These are phyloP conservation scores for Leptographium radiaticola DNA, from an alignment of 2,329 filamentous ascomycete species.

Conservation along the genomic window DNA sequence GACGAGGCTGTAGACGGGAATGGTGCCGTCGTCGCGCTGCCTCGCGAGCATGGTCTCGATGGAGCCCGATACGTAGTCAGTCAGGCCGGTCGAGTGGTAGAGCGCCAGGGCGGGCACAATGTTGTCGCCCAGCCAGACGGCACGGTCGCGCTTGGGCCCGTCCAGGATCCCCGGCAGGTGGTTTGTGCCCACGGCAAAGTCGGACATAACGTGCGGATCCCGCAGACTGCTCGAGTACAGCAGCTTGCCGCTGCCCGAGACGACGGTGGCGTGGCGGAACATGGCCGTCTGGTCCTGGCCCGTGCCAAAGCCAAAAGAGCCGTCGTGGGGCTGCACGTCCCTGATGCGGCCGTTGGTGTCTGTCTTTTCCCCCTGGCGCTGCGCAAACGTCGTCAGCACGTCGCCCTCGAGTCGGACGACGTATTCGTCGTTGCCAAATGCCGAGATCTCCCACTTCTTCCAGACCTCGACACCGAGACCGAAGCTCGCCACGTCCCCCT, in stretches of 20 bases:
- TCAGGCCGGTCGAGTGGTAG: neutral
- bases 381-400: neutral
- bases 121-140: conserved; percentile 8
- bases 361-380: neutral
- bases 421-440: neutral
- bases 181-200: neutral
- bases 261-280: neutral
- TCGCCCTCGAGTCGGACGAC: neutral
- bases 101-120: neutral
- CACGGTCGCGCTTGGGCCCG: conserved; percentile 8
- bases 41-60: neutral
- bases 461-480: neutral
- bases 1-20: neutral
- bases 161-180: conserved; percentile 1
- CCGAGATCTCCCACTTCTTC: neutral
- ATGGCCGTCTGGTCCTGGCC: neutral
- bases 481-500: neutral
- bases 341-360: neutral
- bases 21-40: neutral
- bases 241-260: neutral
- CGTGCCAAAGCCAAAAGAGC: neutral
- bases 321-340: neutral
- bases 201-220: neutral
- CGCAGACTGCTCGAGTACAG: neutral
- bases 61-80: neutral